Evolutionary conservation across 352 stramenopile genomes (phyloP), one percentile per base, ranked within the genome.

Genomic region (Phytopythium oedochilum): DNA sequence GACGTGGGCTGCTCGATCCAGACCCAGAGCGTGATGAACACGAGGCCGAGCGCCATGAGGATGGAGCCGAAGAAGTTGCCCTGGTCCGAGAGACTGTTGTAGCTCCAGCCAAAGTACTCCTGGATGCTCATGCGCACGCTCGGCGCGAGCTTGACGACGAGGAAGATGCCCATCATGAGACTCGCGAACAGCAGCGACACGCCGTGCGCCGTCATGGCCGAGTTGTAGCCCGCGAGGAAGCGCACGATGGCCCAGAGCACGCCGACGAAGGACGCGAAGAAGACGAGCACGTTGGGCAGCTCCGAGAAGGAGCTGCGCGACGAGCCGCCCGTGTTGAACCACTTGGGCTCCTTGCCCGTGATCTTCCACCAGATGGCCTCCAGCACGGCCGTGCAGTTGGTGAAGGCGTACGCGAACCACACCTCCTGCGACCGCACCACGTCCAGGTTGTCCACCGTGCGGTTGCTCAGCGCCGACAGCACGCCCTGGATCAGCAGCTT

Each of bases 41-140:
- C 45, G 53, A 93, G 72, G 45, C 78, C 78, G 28, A 91, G 83
- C 17, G 80, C 76, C 54, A 93, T 86, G 28, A 73, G 84, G 23
- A 83, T 71, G 29, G 67, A 78, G 60, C 83, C 81, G 61, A 91
- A 70, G 23, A 93, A 86, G 75, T 93, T 93, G 54, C 78, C 81
- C 62, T 93, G 78, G 68, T 91, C 80, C 73, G 71, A 90, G 46
- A 91, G 56, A 59, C 83, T 93, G 65, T 87, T 67, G 68, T 93
- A 91, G 66, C 78, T 90, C 83, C 83, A 93, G 63, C 83, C 83
- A 75, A 91, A 93, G 68, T 93, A 93, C 66, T 93, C 83, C 59
- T 91, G 81, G 66, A 93, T 89, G 60, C 78, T 90, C 83, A 93
- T 93, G 35, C 81, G 80, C 22, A 93, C 81, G 43, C 75, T 89